Evolutionary conservation across 148 eudicot species (phyloP), one percentile per base, ranked within the genome.

Genomic region (Nepenthes mirabilis): DNA sequence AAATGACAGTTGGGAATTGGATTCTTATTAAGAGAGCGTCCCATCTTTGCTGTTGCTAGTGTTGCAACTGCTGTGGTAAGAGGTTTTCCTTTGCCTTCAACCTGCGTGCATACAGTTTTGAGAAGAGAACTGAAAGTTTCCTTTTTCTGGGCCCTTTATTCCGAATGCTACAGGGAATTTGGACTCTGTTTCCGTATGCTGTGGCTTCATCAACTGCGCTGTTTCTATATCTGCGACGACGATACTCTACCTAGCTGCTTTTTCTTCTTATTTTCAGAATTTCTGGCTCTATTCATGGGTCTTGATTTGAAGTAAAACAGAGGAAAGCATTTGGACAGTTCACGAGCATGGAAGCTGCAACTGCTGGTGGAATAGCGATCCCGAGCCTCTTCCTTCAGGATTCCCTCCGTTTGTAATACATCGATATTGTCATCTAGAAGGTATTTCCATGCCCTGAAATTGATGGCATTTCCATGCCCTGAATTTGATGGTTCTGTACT

Each of bases 41-140:
- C 97, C 49, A 70, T 87, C 5, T 82, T 91, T 65, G 93, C 97
- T 14, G 52, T 91, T 36, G 97, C 97, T n/a, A 85, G 93, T 23
- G 95, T 87, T 70, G 97, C 95, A 49, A 74, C 87, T 35, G 84
- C 73, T 57, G 93, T 91, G 85, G 97, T 87, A 79, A 47, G 74
- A 12, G 37, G 45, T 54, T 14, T 33, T 14, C 65, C 47, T 59
- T 63, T 6, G 36, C 11, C 1, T 32, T 8, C 6, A 13, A 0
- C 5, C 12, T 52, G 5, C 12, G 56, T 8, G 32, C 33, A 32
- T 55, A 8, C 11, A 49, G 9, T 5, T 4, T 55, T 4, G 14
- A 1, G 2, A 56, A 14, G 43, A 12, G n/a, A 2, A 35, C 47
- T 35, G 3, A n/a, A 57, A 37, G 1, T 6, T 14, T 53, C 11